These are phyloP conservation scores for Crithidia sp. DNA, from an alignment of 208 protist species.

Conservation along the genomic window DNA sequence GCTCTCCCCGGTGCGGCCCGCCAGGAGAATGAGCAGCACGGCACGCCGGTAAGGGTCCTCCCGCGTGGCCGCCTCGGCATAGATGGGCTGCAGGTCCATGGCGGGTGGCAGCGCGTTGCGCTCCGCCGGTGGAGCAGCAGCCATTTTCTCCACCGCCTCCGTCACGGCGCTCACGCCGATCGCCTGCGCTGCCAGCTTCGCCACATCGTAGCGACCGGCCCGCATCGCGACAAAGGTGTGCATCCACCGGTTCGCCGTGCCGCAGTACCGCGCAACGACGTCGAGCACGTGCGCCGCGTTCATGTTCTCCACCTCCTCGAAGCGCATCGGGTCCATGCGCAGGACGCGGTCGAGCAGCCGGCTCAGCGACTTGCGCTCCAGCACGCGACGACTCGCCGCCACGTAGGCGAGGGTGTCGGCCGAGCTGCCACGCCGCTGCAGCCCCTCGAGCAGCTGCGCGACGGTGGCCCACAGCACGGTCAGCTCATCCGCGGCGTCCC, in stretches of 20 bases:
- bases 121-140: constrained; percentile 30
- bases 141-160: constrained; percentile 37
- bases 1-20: constrained; percentile 67
- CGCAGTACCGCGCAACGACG: constrained; percentile 47
- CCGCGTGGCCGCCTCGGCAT: constrained; percentile 59
- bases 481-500: constrained; percentile 45
- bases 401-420: constrained; percentile 65
- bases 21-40: constrained; percentile 80
- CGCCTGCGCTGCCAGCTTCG: constrained; percentile 40
- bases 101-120: constrained; percentile 41
- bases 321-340: constrained; percentile 51
- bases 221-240: constrained; percentile 78
- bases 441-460: constrained; percentile 48
- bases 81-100: constrained; percentile 58
- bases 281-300: constrained; percentile 53
- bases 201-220: constrained; percentile 80
- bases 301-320: constrained; percentile 68
- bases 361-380: constrained; percentile 70
- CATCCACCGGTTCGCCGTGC: constrained; percentile 58
- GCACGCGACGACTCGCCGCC: constrained; percentile 56
- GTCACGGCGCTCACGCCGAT: constrained; percentile 50
- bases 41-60: constrained; percentile 65
- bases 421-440: constrained; percentile 49
- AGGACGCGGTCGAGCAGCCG: constrained; percentile 49
- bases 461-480: constrained; percentile 64